Base-by-base conservation (phyloP, 2,329 filamentous ascomycete species). In the Beauveria rudraprayagi region DNA sequence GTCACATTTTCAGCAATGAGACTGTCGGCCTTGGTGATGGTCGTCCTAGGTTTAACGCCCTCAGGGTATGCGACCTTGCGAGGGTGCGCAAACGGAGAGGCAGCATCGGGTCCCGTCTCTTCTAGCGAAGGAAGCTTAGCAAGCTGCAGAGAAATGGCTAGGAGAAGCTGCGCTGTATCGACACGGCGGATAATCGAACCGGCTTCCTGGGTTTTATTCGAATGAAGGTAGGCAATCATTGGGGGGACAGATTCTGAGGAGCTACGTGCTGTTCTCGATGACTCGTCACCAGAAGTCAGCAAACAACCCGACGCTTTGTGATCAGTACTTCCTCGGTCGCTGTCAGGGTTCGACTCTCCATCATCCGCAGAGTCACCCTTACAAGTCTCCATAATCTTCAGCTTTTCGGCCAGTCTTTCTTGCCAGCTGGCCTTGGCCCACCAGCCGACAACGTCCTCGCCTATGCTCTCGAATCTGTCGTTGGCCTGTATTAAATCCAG, bases 361-460 rank as follows among this genome's bases (percentile, higher is more conserved):
- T 75, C 75, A n/a, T 76, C 72, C 16, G 74, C 73, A 1, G 74
- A 69, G 9, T 72, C 57, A 71, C 71, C 69, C 17, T 71, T 69
- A 16, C 82, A 78, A 4, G 93, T 82, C 50, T 87, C 80, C 55
- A 83, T 77, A 57, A 96, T 76, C 1, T 86, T 83, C 8, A 97
- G 80, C 73, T 96, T 97, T 56, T 89, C 84, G 0, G 83, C 84
- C 3, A 97, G 78, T 0, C 91, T 90, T 3, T 83, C 79, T 73
- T 97, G 92, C 94, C 94, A 99, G 60, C 87, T 86, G 1, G 93
- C 86, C 72, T 97, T 97, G 40, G 92, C 91, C 92, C 92, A 96
- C 89, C 91, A 96, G 7, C 92, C 92, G 17, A 97, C 79, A 6
- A 97, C 85, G 69, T 97, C 93, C 72, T 97, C 93, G 37, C 89